These are phyloP conservation scores for Pyrus hybrid DNA, from an alignment of 331 rosid genomes.

Conservation along the genomic window DNA sequence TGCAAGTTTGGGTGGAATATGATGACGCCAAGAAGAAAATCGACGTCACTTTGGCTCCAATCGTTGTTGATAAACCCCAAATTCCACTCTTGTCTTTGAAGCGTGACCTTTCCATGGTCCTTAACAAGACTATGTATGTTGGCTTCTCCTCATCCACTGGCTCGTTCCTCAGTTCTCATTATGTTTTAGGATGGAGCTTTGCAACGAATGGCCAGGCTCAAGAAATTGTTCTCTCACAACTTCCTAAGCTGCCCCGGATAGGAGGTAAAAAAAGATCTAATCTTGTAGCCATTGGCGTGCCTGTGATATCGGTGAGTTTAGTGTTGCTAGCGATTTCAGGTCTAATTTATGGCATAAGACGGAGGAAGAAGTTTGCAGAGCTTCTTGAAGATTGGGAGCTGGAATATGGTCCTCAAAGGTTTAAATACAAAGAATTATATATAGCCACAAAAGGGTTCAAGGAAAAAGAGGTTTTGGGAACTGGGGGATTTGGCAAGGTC, in stretches of 20 bases:
- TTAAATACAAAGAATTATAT: conserved; percentile 26
- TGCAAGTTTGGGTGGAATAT: conserved; percentile 35
- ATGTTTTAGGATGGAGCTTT: conserved; percentile 33
- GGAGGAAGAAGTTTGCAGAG: conserved; percentile 23
- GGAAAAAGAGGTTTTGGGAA: conserved; percentile 19
- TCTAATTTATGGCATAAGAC: not conserved
- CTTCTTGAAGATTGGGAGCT: conserved; percentile 35
- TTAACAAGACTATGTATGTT: conserved; percentile 17
- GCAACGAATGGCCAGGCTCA: conserved; percentile 15
- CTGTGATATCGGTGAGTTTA: not conserved
- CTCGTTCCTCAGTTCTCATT: not conserved
- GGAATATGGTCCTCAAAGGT: conserved; percentile 28
- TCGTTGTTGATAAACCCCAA: conserved; percentile 8
- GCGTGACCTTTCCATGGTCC: conserved; percentile 18
- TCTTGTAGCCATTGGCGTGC: conserved; percentile 15
- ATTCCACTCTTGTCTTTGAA: conserved; percentile 16
- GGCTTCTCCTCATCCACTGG: conserved; percentile 31
- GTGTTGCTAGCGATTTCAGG: not conserved
- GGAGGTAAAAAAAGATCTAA: conserved; percentile 5
- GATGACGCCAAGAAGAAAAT: conserved; percentile 8
- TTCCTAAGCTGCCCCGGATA: conserved; percentile 14
- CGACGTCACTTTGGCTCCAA: conserved; percentile 19
- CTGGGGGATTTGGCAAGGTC: conserved; percentile 35
- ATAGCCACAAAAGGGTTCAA: conserved; percentile 30
- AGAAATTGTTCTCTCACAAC: conserved; percentile 6